Evolutionary conservation across 495 filamentous ascomycete species (phyloP).

Genomic region (Friedmanniomyces simplex): DNA sequence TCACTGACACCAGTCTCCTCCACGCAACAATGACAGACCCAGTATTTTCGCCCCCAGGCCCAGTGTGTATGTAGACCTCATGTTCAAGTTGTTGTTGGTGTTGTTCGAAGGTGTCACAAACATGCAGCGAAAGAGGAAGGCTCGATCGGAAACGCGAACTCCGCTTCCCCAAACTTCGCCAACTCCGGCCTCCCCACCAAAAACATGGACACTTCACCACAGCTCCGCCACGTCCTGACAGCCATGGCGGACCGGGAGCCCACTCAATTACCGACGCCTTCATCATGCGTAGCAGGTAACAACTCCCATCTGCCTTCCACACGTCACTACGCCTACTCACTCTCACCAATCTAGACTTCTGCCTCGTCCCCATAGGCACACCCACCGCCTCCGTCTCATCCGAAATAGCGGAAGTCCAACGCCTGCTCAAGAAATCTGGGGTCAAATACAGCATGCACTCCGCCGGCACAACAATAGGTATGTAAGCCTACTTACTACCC

Average conservation of each 20-base stretch:
- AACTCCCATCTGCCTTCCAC: background rate
- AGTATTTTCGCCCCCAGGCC: background rate
- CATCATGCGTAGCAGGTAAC: conserved; percentile 27
- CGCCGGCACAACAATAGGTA: conserved; percentile 84
- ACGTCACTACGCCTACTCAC: background rate
- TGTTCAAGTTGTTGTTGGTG: background rate
- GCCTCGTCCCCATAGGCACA: conserved; percentile 56
- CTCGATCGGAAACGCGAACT: background rate
- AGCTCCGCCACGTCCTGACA: conserved; percentile 14
- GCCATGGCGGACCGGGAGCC: conserved; percentile 13
- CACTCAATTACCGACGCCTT: conserved; percentile 27
- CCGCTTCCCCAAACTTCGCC: background rate
- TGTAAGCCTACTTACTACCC: too few relatives aligned
- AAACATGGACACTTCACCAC: conserved; percentile 12
- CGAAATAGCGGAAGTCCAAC: conserved; percentile 81
- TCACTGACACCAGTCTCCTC: background rate
- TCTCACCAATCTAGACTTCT: conserved; percentile 25
- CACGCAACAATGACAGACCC: background rate
- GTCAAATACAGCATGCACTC: conserved; percentile 82
- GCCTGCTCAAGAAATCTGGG: conserved; percentile 68
- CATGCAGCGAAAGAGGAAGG: background rate
- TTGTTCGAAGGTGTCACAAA: background rate
- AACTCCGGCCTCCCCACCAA: background rate
- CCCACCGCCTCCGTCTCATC: conserved; percentile 68
- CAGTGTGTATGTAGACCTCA: background rate